Evolutionary conservation across 345 rosid genomes (phyloP).

Genomic region (Tarenaya hassleriana): DNA sequence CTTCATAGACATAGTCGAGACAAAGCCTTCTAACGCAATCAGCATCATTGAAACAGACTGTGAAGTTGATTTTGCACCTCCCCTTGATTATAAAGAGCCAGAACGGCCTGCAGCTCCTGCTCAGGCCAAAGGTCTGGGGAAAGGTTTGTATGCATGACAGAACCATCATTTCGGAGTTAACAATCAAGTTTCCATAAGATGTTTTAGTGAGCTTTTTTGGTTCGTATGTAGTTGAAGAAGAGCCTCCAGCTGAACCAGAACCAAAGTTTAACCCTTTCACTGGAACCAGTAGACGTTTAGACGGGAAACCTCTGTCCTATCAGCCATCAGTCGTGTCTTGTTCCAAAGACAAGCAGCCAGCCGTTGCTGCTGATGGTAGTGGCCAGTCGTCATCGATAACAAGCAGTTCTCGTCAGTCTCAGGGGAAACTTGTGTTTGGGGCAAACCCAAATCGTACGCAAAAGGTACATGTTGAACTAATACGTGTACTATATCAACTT

Average conservation of each 20-base stretch:
- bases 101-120: slow-evolving; percentile 52
- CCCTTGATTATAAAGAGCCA: slow-evolving; percentile 95
- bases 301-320: slow-evolving; percentile 68
- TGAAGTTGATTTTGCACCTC: slow-evolving; percentile 99
- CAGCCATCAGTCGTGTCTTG: too few species aligned
- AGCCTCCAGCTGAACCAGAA: slow-evolving; percentile 43
- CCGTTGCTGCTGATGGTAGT: slow-evolving; percentile 38
- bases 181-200: not conserved
- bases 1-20: slow-evolving; percentile 89
- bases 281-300: slow-evolving; percentile 77
- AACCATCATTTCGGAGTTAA: too few species aligned
- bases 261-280: slow-evolving; percentile 85
- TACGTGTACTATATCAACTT: too few species aligned
- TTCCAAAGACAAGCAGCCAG: slow-evolving; percentile 42
- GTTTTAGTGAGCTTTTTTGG: slow-evolving; percentile 1
- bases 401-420: slow-evolving; percentile 53
- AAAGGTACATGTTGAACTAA: too few species aligned
- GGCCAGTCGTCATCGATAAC: slow-evolving; percentile 35
- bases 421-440: slow-evolving; percentile 95
- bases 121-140: slow-evolving; percentile 43
- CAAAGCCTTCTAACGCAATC: slow-evolving; percentile 91
- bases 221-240: slow-evolving; percentile 53
- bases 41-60: slow-evolving; percentile 99
- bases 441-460: slow-evolving; percentile 45
- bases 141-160: slow-evolving; percentile 54